Evolutionary conservation across 2,329 filamentous ascomycete genomes (phyloP).

Genomic region (Coniochaeta sp.): DNA sequence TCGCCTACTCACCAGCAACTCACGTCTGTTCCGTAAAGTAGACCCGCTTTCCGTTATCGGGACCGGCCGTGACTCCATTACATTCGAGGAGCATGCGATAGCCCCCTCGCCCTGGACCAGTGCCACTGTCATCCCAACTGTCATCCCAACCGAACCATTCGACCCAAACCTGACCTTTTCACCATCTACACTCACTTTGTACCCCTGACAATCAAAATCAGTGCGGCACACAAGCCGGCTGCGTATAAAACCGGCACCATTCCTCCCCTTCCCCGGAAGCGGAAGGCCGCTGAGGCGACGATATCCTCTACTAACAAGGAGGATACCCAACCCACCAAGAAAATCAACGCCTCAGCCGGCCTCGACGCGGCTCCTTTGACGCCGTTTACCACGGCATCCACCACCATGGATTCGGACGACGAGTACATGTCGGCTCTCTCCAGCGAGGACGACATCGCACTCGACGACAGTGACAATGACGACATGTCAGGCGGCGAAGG

Average conservation of each 20-base stretch:
- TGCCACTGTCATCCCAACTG: background rate
- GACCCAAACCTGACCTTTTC: background rate
- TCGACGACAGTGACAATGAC: constrained; percentile 73
- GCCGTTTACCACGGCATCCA: constrained; percentile 44
- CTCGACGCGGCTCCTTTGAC: constrained; percentile 46
- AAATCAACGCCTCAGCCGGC: constrained; percentile 45
- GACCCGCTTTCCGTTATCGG: background rate
- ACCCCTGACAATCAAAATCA: background rate
- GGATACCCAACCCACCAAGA: constrained; percentile 37
- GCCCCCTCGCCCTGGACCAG: background rate
- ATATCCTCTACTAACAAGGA: constrained; percentile 33
- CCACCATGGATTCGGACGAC: constrained; percentile 89
- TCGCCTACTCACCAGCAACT: background rate
- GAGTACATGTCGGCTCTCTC: constrained; percentile 83
- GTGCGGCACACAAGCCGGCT: background rate
- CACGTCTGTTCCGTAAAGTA: background rate
- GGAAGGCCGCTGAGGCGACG: constrained; percentile 60
- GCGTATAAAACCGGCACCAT: constrained; percentile 36
- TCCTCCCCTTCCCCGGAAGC: constrained; percentile 52
- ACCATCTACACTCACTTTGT: background rate
- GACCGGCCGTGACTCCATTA: background rate
- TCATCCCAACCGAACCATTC: background rate
- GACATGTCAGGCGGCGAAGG: constrained; percentile 46
- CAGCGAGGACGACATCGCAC: constrained; percentile 67
- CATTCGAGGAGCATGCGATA: background rate